phyloP scores from a whole-genome alignment of 2,329 filamentous ascomycete genomes.

The Biscogniauxia marginata region DNA sequence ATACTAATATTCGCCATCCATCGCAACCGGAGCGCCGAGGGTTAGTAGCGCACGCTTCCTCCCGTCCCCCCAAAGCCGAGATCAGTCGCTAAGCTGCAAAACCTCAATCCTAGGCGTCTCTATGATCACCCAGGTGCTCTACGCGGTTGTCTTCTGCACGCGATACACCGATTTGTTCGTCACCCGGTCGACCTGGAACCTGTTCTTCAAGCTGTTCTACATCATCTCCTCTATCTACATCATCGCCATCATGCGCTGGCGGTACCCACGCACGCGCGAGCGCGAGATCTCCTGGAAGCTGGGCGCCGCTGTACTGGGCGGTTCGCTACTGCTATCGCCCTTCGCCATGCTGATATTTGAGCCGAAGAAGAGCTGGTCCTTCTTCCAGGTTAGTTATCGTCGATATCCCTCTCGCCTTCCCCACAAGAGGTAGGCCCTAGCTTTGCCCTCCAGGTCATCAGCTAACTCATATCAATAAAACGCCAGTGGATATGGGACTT shows the following conservation, averaged over 20 bases:
- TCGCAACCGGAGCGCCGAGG: conserved; percentile 82
- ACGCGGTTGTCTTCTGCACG: conserved; percentile 80
- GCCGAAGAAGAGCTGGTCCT: conserved; percentile 42
- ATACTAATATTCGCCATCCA: conserved; percentile 92
- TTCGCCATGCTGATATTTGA: conserved; percentile 71
- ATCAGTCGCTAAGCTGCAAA: conserved; percentile 17
- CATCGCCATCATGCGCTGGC: conserved; percentile 80
- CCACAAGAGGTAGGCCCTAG: no score
- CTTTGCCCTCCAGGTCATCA: not conserved
- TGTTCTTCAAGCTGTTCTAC: conserved; percentile 87
- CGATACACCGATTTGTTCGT: conserved; percentile 82
- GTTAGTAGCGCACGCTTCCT: conserved; percentile 38
- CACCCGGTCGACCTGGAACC: conserved; percentile 63
- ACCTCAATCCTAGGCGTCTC: conserved; percentile 65
- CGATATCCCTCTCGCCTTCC: not conserved
- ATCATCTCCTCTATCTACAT: conserved; percentile 82
- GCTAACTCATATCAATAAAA: conserved; percentile 1
- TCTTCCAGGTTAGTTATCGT: conserved; percentile 47
- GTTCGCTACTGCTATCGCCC: conserved; percentile 66
- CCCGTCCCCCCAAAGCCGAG: not conserved
- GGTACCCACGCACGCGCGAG: conserved; percentile 85
- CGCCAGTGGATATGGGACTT: conserved; percentile 78
- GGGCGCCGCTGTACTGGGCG: conserved; percentile 66
- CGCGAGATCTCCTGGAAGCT: conserved; percentile 93
- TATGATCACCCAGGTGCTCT: conserved; percentile 86